Conservation (phyloP, 345 rosid genomes). For the Camelina hispida region DNA sequence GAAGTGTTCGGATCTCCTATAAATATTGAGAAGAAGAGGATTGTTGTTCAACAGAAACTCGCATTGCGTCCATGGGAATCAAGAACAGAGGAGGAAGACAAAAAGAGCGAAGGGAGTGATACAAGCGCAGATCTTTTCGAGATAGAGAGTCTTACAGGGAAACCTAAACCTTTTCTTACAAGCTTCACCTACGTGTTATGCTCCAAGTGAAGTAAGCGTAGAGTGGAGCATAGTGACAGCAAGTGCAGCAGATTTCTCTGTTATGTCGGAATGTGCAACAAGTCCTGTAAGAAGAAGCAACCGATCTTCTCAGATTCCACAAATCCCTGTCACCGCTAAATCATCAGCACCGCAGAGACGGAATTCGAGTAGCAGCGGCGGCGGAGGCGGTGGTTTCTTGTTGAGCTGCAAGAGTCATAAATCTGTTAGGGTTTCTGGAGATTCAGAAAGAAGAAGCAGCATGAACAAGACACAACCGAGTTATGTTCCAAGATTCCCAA, state of each 20-base stretch:
- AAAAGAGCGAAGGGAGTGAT: constrained; percentile 60
- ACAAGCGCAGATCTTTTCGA: constrained; percentile 88
- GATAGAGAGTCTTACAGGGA: constrained; percentile 73
- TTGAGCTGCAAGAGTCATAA: constrained; percentile 77
- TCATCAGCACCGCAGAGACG: constrained; percentile 20
- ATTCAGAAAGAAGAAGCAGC: constrained; percentile 31
- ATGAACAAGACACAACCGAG: constrained; percentile 33
- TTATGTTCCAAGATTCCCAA: constrained; percentile 49
- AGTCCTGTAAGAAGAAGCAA: constrained; percentile 48
- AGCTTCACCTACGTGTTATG: constrained; percentile 67
- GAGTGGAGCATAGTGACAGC: constrained; percentile 94
- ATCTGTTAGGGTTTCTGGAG: constrained; percentile 50
- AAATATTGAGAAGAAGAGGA: constrained; percentile 42
- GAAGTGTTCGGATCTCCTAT: constrained; percentile 71
- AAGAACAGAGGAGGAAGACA: constrained; percentile 41
- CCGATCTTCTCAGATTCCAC: constrained; percentile 34
- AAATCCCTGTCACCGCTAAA: constrained; percentile 23
- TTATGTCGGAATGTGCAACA: constrained; percentile 63
- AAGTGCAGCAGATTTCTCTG: constrained; percentile 79
- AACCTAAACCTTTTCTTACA: constrained; percentile 56
- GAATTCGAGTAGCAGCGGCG: constrained; percentile 29
- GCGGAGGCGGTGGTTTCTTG: constrained; percentile 44
- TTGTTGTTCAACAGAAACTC: constrained; percentile 51
- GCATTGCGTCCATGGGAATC: constrained; percentile 53
- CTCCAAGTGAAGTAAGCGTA: constrained; percentile 90